Percentiles rank a stretch among this genome's conserved stretches.
These are phyloP conservation scores for Aspergillus taichungensis DNA, from an alignment of 495 filamentous ascomycete species.

Conservation along the genomic window DNA sequence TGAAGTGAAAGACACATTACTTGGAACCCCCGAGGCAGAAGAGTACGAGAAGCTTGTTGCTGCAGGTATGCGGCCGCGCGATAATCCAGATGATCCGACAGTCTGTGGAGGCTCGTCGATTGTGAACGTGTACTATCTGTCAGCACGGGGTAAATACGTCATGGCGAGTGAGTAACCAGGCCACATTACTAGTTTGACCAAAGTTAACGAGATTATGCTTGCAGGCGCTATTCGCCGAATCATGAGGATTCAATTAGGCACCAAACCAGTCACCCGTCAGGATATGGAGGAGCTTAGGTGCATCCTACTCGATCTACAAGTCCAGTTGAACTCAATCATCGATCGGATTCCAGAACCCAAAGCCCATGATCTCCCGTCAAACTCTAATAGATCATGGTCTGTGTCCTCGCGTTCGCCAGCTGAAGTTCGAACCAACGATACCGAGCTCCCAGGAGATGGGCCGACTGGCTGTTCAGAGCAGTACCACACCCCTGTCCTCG, in stretches of 20 bases:
- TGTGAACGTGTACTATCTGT: conserved; percentile 42
- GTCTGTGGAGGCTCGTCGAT: conserved; percentile 37
- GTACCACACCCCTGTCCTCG: conserved; percentile 36
- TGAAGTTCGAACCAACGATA: conserved; percentile 17
- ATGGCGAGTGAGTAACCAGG: conserved; percentile 33
- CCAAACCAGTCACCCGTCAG: conserved; percentile 30
- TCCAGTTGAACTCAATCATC: conserved; percentile 35
- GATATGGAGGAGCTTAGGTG: conserved; percentile 40
- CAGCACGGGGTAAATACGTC: conserved; percentile 36
- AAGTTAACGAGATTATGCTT: conserved; percentile 6
- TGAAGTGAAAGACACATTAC: conserved; percentile 37
- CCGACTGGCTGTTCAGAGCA: conserved; percentile 32
- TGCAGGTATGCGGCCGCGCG: conserved; percentile 23
- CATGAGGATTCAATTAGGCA: conserved; percentile 38
- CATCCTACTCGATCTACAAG: conserved; percentile 37
- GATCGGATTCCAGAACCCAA: conserved; percentile 29
- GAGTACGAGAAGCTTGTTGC: conserved; percentile 27
- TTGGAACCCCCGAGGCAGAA: conserved; percentile 32
- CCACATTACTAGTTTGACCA: background rate
- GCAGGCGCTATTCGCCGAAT: conserved; percentile 37
- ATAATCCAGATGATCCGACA: conserved; percentile 38
- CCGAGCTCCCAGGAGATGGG: conserved; percentile 30
- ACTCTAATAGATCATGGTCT: conserved; percentile 17
- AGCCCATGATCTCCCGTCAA: conserved; percentile 4
- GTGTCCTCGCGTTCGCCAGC: conserved; percentile 24